Evolutionary conservation across 768 basidiomycete genomes (phyloP), one percentile per base, ranked within the genome.

Genomic region (Lactifluus echinatus): DNA sequence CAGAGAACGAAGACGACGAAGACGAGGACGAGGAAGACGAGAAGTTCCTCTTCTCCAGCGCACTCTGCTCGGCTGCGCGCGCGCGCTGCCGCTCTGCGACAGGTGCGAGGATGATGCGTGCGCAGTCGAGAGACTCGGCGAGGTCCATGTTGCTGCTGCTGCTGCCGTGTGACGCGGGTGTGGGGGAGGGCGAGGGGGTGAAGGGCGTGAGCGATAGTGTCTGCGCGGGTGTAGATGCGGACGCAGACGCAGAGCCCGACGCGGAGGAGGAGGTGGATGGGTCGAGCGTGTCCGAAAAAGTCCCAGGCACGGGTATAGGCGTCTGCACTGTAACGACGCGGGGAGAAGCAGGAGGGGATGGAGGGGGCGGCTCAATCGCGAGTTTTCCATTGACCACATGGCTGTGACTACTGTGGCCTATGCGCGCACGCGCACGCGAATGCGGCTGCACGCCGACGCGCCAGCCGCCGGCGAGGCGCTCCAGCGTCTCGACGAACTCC

Each of bases 401-500:
- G 33, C 52, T 71, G 65, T 26, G 68, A 26, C 65, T n/a, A 2
- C 2, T 62, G n/a, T n/a, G n/a, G 39, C 17, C 10, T 31, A 5
- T 4, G 52, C 66, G 4, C 31, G 42, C 26, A 4, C 49, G 44
- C 70, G 69, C 53, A 69, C 68, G 33, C 43, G 81, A 80, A 70
- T 85, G 82, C 1, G 83, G 77, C 57, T 80, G 78, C 12, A 78
- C 68, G 7, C 88, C 89, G 21, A 74, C 74, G 56, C 70, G 77
- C 92, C 92, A 94, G 0, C 88, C 85, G 8, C 77, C 71, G 0
- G 87, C 84, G 42, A 94, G 80, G 10, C 92, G 80, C 64, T 93
- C 90, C 55, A 93, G 74, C 8, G 89, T 76, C 69, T 94, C 92
- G 56, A 90, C 74, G 63, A 92, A 93, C 71, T 93, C 90, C 10